These are phyloP conservation scores for Rhodosporidiobolus odoratus DNA, from an alignment of 768 basidiomycete genomes.

Conservation along the genomic window DNA sequence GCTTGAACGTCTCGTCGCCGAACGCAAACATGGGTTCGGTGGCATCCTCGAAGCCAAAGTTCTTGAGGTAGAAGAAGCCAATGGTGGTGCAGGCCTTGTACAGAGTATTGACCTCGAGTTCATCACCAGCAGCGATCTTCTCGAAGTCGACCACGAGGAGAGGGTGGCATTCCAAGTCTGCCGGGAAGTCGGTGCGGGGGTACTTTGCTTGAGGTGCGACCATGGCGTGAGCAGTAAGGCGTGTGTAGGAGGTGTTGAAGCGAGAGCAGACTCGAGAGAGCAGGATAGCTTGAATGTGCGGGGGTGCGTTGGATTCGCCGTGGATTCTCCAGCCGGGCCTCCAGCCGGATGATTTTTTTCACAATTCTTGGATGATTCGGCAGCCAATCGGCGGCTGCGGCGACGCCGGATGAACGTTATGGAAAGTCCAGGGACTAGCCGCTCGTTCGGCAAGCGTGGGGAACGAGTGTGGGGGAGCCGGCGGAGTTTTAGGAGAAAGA, in stretches of 20 bases:
- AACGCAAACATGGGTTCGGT: constrained; percentile 57
- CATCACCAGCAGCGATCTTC: constrained; percentile 51
- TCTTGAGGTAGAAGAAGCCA: constrained; percentile 59
- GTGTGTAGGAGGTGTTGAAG: not conserved
- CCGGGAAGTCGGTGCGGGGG: constrained; percentile 50
- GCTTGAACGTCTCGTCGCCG: constrained; percentile 55
- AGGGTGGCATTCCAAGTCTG: constrained; percentile 55
- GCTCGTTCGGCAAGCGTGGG: too few relatives aligned
- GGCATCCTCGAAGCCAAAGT: constrained; percentile 38
- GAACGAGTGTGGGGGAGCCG: too few relatives aligned
- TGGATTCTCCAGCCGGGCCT: too few relatives aligned
- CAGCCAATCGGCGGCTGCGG: too few relatives aligned
- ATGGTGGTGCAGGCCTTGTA: constrained; percentile 59
- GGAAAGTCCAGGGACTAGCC: too few relatives aligned
- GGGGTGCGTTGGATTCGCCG: too few relatives aligned
- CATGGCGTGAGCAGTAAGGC: not conserved
- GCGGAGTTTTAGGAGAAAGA: too few relatives aligned
- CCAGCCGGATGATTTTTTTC: too few relatives aligned
- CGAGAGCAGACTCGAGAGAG: not conserved
- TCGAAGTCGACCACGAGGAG: constrained; percentile 58
- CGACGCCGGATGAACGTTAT: too few relatives aligned
- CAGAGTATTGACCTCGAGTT: constrained; percentile 53
- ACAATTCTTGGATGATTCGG: too few relatives aligned
- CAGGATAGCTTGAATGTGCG: too few relatives aligned
- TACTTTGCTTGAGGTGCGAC: not conserved